Evolutionary conservation across 1,139 yeast species (phyloP).

Genomic region (Candida glucosophila): DNA sequence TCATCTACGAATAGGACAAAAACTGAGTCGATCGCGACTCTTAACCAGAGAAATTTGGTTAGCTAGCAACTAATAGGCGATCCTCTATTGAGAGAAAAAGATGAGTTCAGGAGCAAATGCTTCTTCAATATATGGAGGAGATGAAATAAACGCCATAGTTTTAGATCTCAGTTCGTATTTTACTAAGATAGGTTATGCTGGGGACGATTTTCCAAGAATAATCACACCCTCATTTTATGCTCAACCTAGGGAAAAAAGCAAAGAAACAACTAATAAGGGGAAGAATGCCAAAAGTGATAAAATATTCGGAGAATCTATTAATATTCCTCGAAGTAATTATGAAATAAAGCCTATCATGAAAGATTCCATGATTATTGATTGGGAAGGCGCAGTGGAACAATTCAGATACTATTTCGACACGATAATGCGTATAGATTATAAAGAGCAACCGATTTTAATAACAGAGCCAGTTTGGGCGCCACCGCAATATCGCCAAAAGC

Average conservation of each 20-base stretch:
- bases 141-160: conserved; percentile 86
- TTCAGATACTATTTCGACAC: conserved; percentile 45
- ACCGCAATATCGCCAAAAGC: conserved; percentile 55
- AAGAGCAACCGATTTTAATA: conserved; percentile 67
- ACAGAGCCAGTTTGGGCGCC: conserved; percentile 89
- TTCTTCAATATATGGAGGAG: conserved; percentile 40
- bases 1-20: no score
- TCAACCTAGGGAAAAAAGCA: conserved; percentile 6
- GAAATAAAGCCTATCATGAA: conserved; percentile 52
- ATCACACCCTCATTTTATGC: conserved; percentile 60
- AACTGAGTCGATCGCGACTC: no score
- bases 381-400: conserved; percentile 71
- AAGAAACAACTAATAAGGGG: conserved; percentile 4
- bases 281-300: conserved; percentile 6
- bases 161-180: conserved; percentile 83
- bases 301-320: conserved; percentile 49
- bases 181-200: conserved; percentile 88
- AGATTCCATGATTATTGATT: conserved; percentile 55
- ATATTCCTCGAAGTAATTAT: conserved; percentile 43
- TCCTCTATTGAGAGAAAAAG: no score
- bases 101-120: conserved; percentile 10
- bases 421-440: conserved; percentile 42
- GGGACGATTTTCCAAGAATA: conserved; percentile 82
- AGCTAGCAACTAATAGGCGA: no score
- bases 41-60: no score